Evolutionary conservation across 805 yeast species (phyloP).

Genomic region (Lachancea thermotolerans): DNA sequence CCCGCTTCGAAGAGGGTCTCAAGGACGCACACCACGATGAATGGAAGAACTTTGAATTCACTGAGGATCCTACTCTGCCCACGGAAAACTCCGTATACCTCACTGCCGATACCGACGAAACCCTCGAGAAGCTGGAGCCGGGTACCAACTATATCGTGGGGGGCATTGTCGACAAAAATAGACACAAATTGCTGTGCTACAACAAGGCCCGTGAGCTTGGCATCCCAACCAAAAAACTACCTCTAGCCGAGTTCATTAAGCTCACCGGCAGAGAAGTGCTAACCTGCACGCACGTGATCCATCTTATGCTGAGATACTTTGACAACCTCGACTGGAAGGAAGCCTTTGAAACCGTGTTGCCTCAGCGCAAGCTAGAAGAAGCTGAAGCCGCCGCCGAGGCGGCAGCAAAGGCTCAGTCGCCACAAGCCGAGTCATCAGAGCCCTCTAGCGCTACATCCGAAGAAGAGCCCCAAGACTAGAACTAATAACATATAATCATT

Average conservation of each 20-base stretch:
- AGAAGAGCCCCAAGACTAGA: too few relatives aligned
- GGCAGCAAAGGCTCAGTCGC: too few relatives aligned
- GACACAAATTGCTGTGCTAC: slow-evolving; percentile 74
- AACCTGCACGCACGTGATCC: slow-evolving; percentile 94
- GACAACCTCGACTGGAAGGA: slow-evolving; percentile 75
- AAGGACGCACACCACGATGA: slow-evolving; percentile 44
- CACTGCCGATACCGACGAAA: slow-evolving; percentile 81
- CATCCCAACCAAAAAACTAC: slow-evolving; percentile 67
- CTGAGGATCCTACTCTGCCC: slow-evolving; percentile 32
- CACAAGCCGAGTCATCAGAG: too few relatives aligned
- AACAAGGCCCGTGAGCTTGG: slow-evolving; percentile 74
- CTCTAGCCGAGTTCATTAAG: slow-evolving; percentile 78
- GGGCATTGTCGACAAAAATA: slow-evolving; percentile 92
- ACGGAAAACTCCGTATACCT: slow-evolving; percentile 52
- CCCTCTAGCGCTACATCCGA: too few relatives aligned
- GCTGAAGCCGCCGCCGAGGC: neutral
- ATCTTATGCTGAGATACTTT: slow-evolving; percentile 72
- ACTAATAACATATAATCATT: too few relatives aligned
- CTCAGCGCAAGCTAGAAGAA: slow-evolving; percentile 56
- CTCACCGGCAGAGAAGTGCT: slow-evolving; percentile 81
- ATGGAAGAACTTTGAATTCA: slow-evolving; percentile 65
- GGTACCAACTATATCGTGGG: slow-evolving; percentile 82
- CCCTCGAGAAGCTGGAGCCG: slow-evolving; percentile 53
- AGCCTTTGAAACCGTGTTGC: slow-evolving; percentile 84
- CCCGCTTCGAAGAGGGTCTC: slow-evolving; percentile 61